A percentile compares a stretch with the other conserved stretches of the same genome.
Evolutionary conservation across 805 yeast genomes (phyloP).

Genomic region (Zygoascus ofunaensis): DNA sequence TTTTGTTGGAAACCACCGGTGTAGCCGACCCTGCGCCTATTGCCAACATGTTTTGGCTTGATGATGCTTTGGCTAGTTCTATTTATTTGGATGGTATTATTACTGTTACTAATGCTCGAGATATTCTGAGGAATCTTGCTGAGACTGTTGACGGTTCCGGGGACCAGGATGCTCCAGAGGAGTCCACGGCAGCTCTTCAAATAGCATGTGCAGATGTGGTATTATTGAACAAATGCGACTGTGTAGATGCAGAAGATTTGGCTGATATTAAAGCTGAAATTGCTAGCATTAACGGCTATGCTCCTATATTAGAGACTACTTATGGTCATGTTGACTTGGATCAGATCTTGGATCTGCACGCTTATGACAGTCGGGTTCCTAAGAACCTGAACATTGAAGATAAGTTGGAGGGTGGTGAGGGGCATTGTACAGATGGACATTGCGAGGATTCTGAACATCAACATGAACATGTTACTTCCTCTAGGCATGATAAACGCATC

Average conservation of each 20-base stretch:
- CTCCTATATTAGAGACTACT: conserved; percentile 56
- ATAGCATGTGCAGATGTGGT: conserved; percentile 83
- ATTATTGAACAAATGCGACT: conserved; percentile 71
- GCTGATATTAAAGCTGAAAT: conserved; percentile 34
- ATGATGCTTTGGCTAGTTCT: conserved; percentile 73
- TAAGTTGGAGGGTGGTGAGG: conserved; percentile 16
- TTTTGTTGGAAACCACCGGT: conserved; percentile 90
- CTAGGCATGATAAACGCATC: conserved; percentile 29
- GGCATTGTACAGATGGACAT: conserved; percentile 17
- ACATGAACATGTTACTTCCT: neutral
- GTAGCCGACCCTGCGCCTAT: conserved; percentile 97
- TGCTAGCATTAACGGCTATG: conserved; percentile 51
- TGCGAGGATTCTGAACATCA: neutral
- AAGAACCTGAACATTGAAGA: conserved; percentile 8
- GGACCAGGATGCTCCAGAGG: conserved; percentile 13
- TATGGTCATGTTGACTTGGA: conserved; percentile 68
- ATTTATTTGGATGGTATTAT: conserved; percentile 88
- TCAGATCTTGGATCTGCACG: conserved; percentile 65
- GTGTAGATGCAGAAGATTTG: conserved; percentile 24
- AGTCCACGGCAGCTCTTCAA: conserved; percentile 79
- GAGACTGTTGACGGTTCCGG: conserved; percentile 40
- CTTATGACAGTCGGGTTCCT: conserved; percentile 44
- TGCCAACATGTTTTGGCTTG: conserved; percentile 96
- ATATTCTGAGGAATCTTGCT: conserved; percentile 54
- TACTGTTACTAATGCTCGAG: conserved; percentile 65